Conservation (phyloP, 495 filamentous ascomycete genomes). For the Aspergillus affinis region DNA sequence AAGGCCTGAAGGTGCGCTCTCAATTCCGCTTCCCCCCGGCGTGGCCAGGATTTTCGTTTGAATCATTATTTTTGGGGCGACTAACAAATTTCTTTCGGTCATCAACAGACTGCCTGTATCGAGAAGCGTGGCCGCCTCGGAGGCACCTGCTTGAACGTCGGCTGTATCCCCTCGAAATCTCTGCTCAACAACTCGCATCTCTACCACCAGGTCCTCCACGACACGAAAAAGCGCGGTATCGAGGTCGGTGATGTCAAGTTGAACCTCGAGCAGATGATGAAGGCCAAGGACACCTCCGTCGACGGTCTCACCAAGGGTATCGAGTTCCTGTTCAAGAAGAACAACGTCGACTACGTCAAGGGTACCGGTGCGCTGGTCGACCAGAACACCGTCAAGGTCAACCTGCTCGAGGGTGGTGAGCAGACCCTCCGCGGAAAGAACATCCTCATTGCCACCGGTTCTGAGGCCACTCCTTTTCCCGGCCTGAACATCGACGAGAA, state of each 20-base stretch:
- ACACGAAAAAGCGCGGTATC: slow-evolving; percentile 96
- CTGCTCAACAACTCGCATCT: slow-evolving; percentile 99
- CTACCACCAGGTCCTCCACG: slow-evolving; percentile 96
- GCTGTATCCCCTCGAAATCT: slow-evolving; percentile 98
- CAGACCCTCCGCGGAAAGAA: slow-evolving; percentile 84
- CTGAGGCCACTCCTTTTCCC: slow-evolving; percentile 93
- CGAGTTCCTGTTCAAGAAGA: slow-evolving; percentile 98
- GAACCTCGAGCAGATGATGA: slow-evolving; percentile 94
- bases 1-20: slow-evolving; percentile 82
- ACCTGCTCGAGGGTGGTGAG: slow-evolving; percentile 88
- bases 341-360: slow-evolving; percentile 94
- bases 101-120: slow-evolving; percentile 82
- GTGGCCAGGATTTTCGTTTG: slow-evolving; percentile 6
- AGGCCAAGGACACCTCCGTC: slow-evolving; percentile 93
- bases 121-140: slow-evolving; percentile 96
- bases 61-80: slow-evolving; percentile 1
- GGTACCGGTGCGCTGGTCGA: slow-evolving; percentile 83
- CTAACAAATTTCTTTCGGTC: slow-evolving; percentile 10
- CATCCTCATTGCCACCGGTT: slow-evolving; percentile 94
- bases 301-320: slow-evolving; percentile 91
- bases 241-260: slow-evolving; percentile 95
- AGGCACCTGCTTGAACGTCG: slow-evolving; percentile 97
- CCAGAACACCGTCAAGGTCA: slow-evolving; percentile 88
- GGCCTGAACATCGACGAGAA: slow-evolving; percentile 96
- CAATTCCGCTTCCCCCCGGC: slow-evolving; percentile 5